Evolutionary conservation across 805 yeast genomes (phyloP), one percentile per base, ranked within the genome.

Genomic region (Candida cerambycidarum): DNA sequence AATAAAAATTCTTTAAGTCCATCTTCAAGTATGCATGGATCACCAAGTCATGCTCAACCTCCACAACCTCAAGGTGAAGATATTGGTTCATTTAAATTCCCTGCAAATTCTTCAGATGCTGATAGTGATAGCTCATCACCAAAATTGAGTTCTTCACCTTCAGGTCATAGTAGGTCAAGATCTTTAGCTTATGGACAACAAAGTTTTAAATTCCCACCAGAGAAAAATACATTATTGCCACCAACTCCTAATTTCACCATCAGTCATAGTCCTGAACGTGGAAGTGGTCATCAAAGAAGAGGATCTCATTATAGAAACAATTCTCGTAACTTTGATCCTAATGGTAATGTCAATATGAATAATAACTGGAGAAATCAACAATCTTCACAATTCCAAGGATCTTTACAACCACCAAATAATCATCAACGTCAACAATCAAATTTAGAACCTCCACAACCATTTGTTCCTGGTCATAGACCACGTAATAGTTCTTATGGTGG

Each of bases 391-490:
- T 19, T 18, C 12, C 17, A 13, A 19, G 27, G 27, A 3, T 15
- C 21, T n/a, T 28, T 38, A 14, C 35, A 29, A 30, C 5, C 30
- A 7, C 36, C 36, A 11, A 35, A 24, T 14, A 41, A 41, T 30
- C 28, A 24, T 25, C 58, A 57, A 46, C 54, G 64, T 46, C 55
- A 54, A 32, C 55, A 54, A 31, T 48, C 56, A 5, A 53, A 67
- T 57, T 55, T 67, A 40, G 69, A 65, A 47, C 71, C 73, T 2
- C 74, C 72, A 1, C 61, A 57, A 16, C 52, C 60, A 5, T 88
- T 81, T 65, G 79, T 79, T 2, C 95, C 95, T 2, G 89, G 95
- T 12, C 96, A 88, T 58, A 79, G 86, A 54, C 72, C 82, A 13
- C 78, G 92, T 52, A 79, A 65, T 52, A 58, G 83, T 40, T 89